Percentiles rank a stretch among this genome's conserved stretches.
These are phyloP conservation scores for Barbarea vulgaris DNA, from an alignment of 345 rosid species.

Conservation along the genomic window DNA sequence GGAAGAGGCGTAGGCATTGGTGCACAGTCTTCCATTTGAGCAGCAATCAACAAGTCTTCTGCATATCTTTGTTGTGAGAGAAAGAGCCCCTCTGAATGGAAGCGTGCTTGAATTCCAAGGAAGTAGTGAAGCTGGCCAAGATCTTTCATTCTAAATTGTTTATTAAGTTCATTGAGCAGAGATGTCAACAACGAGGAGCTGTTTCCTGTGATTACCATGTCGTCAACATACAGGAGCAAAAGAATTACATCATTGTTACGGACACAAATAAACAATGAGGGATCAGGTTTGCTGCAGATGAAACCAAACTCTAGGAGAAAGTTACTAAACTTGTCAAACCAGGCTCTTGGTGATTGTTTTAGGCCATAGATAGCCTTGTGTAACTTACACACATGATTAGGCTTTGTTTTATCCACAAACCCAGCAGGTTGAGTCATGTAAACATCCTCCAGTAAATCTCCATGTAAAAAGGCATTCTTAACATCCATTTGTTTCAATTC, in stretches of 20 bases:
- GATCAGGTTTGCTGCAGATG: not conserved
- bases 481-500: no score
- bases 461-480: no score
- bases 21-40: not conserved
- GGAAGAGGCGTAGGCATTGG: not conserved
- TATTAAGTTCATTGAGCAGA: not conserved
- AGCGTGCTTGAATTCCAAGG: not conserved
- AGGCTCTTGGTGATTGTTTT: not conserved
- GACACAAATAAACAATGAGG: not conserved
- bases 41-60: no score
- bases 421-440: no score
- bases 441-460: no score
- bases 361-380: not conserved
- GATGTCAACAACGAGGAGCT: not conserved
- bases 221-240: not conserved
- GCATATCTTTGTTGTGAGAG: not conserved
- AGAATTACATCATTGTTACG: no score
- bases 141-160: not conserved
- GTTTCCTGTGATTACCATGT: not conserved
- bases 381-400: no score
- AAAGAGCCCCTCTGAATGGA: not conserved
- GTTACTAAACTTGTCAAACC: not conserved
- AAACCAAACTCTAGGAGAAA: not conserved
- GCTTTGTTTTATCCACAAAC: no score
- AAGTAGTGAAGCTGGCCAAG: not conserved